These are phyloP conservation scores for Nicotiana benthamiana DNA, from an alignment of 257 asterid species.

Conservation along the genomic window DNA sequence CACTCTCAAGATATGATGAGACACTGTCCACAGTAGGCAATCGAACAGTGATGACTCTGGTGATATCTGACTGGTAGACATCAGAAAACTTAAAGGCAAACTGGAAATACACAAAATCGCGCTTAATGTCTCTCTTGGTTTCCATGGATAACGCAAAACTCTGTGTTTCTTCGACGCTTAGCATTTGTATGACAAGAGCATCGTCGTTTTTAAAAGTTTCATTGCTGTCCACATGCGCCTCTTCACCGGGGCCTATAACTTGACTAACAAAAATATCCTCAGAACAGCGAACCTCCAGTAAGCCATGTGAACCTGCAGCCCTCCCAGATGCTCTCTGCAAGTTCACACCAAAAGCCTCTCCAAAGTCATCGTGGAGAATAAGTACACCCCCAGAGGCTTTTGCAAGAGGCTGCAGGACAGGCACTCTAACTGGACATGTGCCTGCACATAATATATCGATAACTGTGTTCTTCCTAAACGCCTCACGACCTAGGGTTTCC, in stretches of 20 bases:
- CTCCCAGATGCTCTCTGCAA: slow-evolving; percentile 88
- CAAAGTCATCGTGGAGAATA: slow-evolving; percentile 87
- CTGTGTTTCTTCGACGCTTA: slow-evolving; percentile 87
- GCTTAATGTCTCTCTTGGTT: slow-evolving; percentile 68
- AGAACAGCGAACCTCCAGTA: slow-evolving; percentile 82
- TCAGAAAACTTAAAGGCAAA: slow-evolving; percentile 66
- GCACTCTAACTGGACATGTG: slow-evolving; percentile 84
- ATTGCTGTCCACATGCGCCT: slow-evolving; percentile 59
- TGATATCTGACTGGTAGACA: slow-evolving; percentile 75
- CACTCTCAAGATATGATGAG: slow-evolving; percentile 74
- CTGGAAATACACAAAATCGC: slow-evolving; percentile 80
- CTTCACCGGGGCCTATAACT: slow-evolving; percentile 95
- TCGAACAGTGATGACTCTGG: slow-evolving; percentile 79
- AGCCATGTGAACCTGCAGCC: slow-evolving; percentile 90
- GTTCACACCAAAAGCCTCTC: slow-evolving; percentile 97
- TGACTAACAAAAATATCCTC: slow-evolving; percentile 75
- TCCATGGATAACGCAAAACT: slow-evolving; percentile 78
- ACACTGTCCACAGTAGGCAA: slow-evolving; percentile 84
- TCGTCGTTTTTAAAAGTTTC: slow-evolving; percentile 57
- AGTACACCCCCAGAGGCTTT: slow-evolving; percentile 85
- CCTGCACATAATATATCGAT: slow-evolving; percentile 90
- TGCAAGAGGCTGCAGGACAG: slow-evolving; percentile 77
- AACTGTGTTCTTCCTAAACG: slow-evolving; percentile 56
- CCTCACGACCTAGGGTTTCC: slow-evolving; percentile 74
- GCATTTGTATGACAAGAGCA: slow-evolving; percentile 66